A percentile compares a stretch with the other conserved stretches of the same genome.
Evolutionary conservation across 2,329 filamentous ascomycete genomes (phyloP).

Genomic region (Colletotrichum sp.): DNA sequence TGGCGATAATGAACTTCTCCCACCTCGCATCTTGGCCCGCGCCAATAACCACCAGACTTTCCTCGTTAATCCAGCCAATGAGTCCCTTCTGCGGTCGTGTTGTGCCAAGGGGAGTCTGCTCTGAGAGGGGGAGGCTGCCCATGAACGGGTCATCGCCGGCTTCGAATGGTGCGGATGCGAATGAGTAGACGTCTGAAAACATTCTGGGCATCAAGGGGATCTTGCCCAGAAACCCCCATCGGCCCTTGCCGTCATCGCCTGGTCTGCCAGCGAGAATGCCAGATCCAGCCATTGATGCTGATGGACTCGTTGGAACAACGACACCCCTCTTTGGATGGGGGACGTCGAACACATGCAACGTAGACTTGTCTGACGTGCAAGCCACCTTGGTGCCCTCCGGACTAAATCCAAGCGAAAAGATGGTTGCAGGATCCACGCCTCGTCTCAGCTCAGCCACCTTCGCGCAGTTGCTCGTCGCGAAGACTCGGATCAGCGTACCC

Average conservation of each 20-base stretch:
- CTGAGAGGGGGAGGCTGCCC: constrained; percentile 47
- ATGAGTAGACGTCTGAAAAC: constrained; percentile 90
- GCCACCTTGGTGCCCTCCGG: constrained; percentile 82
- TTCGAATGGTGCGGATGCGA: constrained; percentile 81
- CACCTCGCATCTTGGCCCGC: constrained; percentile 82
- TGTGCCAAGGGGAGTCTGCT: constrained; percentile 53
- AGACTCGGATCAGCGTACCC: constrained; percentile 89
- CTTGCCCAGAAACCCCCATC: constrained; percentile 86
- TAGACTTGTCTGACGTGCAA: constrained; percentile 96
- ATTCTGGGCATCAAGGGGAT: constrained; percentile 85
- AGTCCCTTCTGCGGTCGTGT: constrained; percentile 77
- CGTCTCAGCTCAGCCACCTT: constrained; percentile 84
- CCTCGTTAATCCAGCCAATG: constrained; percentile 82
- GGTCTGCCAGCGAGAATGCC: constrained; percentile 30
- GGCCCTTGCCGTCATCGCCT: constrained; percentile 63
- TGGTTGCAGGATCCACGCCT: constrained; percentile 85
- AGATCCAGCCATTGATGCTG: constrained; percentile 25
- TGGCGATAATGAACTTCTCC: constrained; percentile 83
- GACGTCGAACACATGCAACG: constrained; percentile 91
- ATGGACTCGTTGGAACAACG: constrained; percentile 19
- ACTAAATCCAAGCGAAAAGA: constrained; percentile 89
- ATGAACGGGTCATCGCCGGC: constrained; percentile 74
- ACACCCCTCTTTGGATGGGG: constrained; percentile 57
- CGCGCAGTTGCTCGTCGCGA: constrained; percentile 79
- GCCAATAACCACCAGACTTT: constrained; percentile 76